These are phyloP conservation scores for Cordyceps cateniannulata DNA, from an alignment of 2,329 filamentous ascomycete genomes.

Conservation along the genomic window DNA sequence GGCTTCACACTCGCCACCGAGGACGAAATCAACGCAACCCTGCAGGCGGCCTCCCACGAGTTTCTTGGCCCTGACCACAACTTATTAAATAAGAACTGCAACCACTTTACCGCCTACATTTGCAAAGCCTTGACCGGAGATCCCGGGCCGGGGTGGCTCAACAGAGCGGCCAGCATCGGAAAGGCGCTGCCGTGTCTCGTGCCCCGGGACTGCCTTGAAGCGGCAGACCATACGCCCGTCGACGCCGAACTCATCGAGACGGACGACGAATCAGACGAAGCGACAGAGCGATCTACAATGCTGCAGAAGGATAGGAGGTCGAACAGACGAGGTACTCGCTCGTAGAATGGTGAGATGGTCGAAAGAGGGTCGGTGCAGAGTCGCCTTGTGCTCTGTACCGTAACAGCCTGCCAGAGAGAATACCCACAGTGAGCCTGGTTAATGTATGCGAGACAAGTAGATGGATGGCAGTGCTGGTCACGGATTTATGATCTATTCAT, in stretches of 20 bases:
- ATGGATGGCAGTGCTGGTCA: background rate
- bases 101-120: slow-evolving; percentile 77
- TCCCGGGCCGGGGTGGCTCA: slow-evolving; percentile 68
- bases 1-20: slow-evolving; percentile 67
- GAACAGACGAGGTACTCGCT: background rate
- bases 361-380: background rate
- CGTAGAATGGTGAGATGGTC: background rate
- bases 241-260: slow-evolving; percentile 63
- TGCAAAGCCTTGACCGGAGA: slow-evolving; percentile 67
- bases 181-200: slow-evolving; percentile 77
- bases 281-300: slow-evolving; percentile 35
- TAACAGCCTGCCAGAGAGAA: background rate
- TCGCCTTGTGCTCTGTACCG: background rate
- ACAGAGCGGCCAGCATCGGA: slow-evolving; percentile 77
- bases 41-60: slow-evolving; percentile 61
- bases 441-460: background rate
- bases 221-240: slow-evolving; percentile 67
- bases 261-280: slow-evolving; percentile 41
- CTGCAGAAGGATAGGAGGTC: slow-evolving; percentile 32
- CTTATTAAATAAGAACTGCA: slow-evolving; percentile 77
- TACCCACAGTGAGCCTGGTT: background rate
- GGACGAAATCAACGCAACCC: slow-evolving; percentile 63
- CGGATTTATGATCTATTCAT: background rate
- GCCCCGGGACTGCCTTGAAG: slow-evolving; percentile 73
- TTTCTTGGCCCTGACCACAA: slow-evolving; percentile 76